Evolutionary conservation across 805 yeast species (phyloP).

Genomic region (Wickerhamiella dianesei): DNA sequence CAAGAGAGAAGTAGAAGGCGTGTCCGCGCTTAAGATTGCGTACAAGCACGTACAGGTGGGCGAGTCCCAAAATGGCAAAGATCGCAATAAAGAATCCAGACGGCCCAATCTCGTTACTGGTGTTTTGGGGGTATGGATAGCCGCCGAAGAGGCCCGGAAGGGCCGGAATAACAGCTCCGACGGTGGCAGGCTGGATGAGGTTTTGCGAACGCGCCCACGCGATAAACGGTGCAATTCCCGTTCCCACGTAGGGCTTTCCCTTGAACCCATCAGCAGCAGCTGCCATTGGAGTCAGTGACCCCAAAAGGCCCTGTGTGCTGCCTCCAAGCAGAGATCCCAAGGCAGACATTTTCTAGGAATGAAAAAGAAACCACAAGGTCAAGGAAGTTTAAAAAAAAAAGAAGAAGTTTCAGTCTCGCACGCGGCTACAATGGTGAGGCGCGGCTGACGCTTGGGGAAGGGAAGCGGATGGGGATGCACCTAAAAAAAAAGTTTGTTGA

Average conservation of each 20-base stretch:
- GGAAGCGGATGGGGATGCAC: not conserved
- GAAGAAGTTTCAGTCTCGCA: too few species aligned
- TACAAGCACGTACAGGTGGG: conserved; percentile 35
- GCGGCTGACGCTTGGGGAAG: too few species aligned
- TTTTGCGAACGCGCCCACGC: conserved; percentile 10
- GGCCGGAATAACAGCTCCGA: conserved; percentile 16
- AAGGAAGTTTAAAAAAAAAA: not conserved
- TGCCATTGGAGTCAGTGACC: conserved; percentile 12
- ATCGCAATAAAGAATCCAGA: conserved; percentile 42
- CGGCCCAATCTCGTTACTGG: conserved; percentile 42
- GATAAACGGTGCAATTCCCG: conserved; percentile 20
- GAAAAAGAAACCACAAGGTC: not conserved
- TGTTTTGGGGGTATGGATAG: conserved; percentile 33
- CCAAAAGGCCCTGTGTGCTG: conserved; percentile 7
- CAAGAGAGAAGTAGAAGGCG: conserved; percentile 41
- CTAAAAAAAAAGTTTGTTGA: not conserved
- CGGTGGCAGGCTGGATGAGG: conserved; percentile 9
- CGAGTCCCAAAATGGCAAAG: conserved; percentile 36
- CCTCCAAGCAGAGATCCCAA: not conserved
- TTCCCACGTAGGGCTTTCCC: conserved; percentile 17
- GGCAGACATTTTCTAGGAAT: not conserved
- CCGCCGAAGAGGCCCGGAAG: conserved; percentile 41
- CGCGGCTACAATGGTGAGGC: too few species aligned
- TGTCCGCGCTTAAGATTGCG: conserved; percentile 44
- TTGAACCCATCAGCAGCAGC: conserved; percentile 11